Evolutionary conservation across 2,329 filamentous ascomycete species (phyloP).

Genomic region (Fusarium sambucinum): DNA sequence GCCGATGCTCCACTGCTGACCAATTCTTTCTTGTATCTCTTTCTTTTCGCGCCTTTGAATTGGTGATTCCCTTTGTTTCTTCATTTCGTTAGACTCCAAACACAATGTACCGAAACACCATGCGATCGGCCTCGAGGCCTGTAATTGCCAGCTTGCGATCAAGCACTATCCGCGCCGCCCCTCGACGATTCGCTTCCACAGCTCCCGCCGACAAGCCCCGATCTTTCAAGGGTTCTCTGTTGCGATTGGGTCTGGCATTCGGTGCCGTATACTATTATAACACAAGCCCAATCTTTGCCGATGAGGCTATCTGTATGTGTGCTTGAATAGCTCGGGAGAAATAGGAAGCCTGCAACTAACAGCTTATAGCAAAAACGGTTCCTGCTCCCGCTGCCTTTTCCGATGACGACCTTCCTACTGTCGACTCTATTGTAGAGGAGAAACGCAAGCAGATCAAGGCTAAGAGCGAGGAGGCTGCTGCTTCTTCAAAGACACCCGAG

Average conservation of each 20-base stretch:
- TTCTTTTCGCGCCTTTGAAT: conserved; percentile 10
- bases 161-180: conserved; percentile 54
- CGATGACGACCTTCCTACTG: conserved; percentile 70
- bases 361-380: conserved; percentile 46
- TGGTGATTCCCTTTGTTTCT: conserved; percentile 14
- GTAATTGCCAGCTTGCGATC: conserved; percentile 58
- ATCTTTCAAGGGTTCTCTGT: conserved; percentile 82
- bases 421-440: conserved; percentile 75
- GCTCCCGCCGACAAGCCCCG: conserved; percentile 72
- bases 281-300: conserved; percentile 87
- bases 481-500: conserved; percentile 34
- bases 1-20: conserved; percentile 42
- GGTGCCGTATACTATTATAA: conserved; percentile 94
- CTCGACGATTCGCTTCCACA: conserved; percentile 67
- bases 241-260: conserved; percentile 80
- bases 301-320: conserved; percentile 80
- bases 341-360: conserved; percentile 20
- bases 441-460: conserved; percentile 64
- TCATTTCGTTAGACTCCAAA: background rate
- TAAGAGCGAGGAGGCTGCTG: conserved; percentile 48
- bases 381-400: conserved; percentile 65
- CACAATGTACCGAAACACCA: conserved; percentile 65
- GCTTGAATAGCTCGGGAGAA: background rate
- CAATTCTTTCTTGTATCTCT: conserved; percentile 37
- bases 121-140: conserved; percentile 62